Base-by-base conservation (phyloP, 2,329 filamentous ascomycete genomes). In the Epichloe glyceriae region DNA sequence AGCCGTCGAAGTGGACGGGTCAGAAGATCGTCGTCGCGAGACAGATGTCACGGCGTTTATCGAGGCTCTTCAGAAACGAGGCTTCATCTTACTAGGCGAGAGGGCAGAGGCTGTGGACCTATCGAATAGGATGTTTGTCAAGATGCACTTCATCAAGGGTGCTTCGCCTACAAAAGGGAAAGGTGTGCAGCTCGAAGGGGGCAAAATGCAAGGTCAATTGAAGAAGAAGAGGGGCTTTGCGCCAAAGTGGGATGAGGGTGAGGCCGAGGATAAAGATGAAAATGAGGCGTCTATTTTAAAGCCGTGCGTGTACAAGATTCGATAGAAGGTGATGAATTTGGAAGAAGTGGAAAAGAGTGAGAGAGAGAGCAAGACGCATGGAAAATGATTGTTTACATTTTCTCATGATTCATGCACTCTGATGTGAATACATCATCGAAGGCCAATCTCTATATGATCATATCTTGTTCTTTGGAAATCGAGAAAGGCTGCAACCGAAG, bases 81-180 rank as follows among this genome's bases (percentile, higher is more conserved):
- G 93, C 0, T 96, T 98, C 61, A 74, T 90, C n/a, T 75, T 96
- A 33, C 85, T 85, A 59, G 79, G 80, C 8, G 79, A 77, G 58
- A 76, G 72, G 55, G 67, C 67, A 22, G 63, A 67, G 45, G 79
- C 83, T 0, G 75, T 95, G 10, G 89, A 98, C 70, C 71, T 94
- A 61, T 79, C 78, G 51, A 98, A 98, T 70, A 94, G 86, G 71
- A 98, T 98, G 93, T 98, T 98, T 72, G 91, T 97, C 58, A 88
- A 85, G 70, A 91, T 98, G 88, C 82, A 85, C 60, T 98, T 98
- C 67, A 74, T 90, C 60, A 98, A 97, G 72, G 81, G 78, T n/a
- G 81, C 80, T 19, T 72, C 80, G 43, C 85, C 90, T 0, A 75
- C 75, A 2, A 84, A 82, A 64, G 89, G 89, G 22, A 94, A 95